Evolutionary conservation across 106 monocot genomes (phyloP).

Genomic region (Acorus gramineus): DNA sequence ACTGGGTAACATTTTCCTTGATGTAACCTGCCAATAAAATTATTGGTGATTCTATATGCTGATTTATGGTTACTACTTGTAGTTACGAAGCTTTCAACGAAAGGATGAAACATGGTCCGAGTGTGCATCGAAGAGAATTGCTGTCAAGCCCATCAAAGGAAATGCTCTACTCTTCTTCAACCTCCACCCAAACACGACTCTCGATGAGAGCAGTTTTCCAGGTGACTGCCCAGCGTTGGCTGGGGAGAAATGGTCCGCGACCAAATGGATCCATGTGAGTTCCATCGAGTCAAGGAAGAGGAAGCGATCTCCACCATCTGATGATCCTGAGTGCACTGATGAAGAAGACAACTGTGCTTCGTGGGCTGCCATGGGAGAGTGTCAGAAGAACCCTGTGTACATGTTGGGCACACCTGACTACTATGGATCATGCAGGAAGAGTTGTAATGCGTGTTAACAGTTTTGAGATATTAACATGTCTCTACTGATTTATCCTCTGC

Average conservation of each 20-base stretch:
- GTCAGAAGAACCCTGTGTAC: constrained; percentile 48
- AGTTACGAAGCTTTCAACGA: constrained; percentile 25
- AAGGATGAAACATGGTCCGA: constrained; percentile 26
- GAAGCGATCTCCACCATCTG: not conserved
- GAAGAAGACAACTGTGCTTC: constrained; percentile 43
- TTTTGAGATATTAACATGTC: not conserved
- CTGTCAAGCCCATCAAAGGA: constrained; percentile 50
- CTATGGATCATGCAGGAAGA: constrained; percentile 71
- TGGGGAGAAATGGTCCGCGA: constrained; percentile 59
- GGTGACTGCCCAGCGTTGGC: constrained; percentile 36
- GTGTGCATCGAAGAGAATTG: constrained; percentile 33
- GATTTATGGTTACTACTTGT: not conserved
- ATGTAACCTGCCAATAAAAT: no score
- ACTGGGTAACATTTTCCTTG: no score
- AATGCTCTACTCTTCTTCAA: constrained; percentile 54
- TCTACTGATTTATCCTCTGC: no score
- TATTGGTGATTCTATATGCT: no score
- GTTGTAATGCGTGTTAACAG: constrained; percentile 50
- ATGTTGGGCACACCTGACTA: constrained; percentile 72
- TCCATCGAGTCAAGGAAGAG: not conserved
- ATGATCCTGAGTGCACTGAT: constrained; percentile 44
- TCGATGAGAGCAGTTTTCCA: constrained; percentile 40
- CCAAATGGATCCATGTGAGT: constrained; percentile 41
- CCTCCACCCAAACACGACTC: constrained; percentile 40
- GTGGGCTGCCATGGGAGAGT: constrained; percentile 71